Percentiles rank a stretch among this genome's conserved stretches.
These are phyloP conservation scores for Suhomyces pyralidae DNA, from an alignment of 805 yeast genomes.

Conservation along the genomic window DNA sequence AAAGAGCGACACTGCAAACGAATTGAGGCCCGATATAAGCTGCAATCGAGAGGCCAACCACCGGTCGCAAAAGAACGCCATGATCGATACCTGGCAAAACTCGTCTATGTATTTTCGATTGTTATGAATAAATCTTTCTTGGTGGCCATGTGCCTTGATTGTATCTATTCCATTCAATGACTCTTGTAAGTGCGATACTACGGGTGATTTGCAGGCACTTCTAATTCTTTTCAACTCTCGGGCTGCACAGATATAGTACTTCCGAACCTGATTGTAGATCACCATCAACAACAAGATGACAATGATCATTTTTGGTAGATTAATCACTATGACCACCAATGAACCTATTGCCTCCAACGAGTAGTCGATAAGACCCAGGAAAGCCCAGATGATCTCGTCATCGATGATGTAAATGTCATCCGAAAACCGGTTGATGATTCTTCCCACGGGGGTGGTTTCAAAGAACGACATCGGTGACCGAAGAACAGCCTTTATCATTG, in stretches of 20 bases:
- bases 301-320: slow-evolving; percentile 32
- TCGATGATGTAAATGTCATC: slow-evolving; percentile 36
- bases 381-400: slow-evolving; percentile 30
- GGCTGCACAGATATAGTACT: slow-evolving; percentile 32
- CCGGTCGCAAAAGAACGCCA: slow-evolving; percentile 24
- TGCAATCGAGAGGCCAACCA: slow-evolving; percentile 40
- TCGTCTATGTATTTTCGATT: slow-evolving; percentile 23
- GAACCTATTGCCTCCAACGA: slow-evolving; percentile 24
- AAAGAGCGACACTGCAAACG: slow-evolving; percentile 27
- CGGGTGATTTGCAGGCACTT: slow-evolving; percentile 31
- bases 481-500: slow-evolving; percentile 32
- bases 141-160: slow-evolving; percentile 29
- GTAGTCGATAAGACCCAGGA: slow-evolving; percentile 22
- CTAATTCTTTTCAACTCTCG: slow-evolving; percentile 32
- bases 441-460: slow-evolving; percentile 41
- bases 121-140: slow-evolving; percentile 26
- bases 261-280: slow-evolving; percentile 31
- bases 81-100: slow-evolving; percentile 19
- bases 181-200: slow-evolving; percentile 36
- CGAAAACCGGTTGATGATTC: slow-evolving; percentile 38
- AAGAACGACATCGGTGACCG: slow-evolving; percentile 42
- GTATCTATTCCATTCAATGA: slow-evolving; percentile 37
- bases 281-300: slow-evolving; percentile 22
- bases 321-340: slow-evolving; percentile 28
- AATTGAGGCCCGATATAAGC: slow-evolving; percentile 31